Conservation (phyloP, 306 rosid genomes). For the Sicyos baderoa region DNA sequence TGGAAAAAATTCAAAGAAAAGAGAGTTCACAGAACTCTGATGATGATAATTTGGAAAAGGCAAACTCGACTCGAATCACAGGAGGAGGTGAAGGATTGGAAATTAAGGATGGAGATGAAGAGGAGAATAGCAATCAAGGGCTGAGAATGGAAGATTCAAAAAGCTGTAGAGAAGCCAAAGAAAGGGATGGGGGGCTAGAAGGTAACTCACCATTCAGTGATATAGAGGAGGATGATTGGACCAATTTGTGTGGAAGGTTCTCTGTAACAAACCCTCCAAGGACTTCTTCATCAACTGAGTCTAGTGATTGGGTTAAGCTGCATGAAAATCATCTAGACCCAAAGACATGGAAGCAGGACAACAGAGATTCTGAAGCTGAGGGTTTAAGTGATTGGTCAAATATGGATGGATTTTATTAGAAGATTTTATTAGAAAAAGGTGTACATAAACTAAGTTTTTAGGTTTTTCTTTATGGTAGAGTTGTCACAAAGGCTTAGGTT, state of each 20-base stretch:
- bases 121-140: conserved; percentile 33
- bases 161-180: conserved; percentile 28
- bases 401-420: conserved; percentile 57
- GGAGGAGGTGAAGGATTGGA: conserved; percentile 31
- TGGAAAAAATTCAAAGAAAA: conserved; percentile 44
- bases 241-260: conserved; percentile 40
- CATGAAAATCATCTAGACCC: conserved; percentile 33
- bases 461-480: not conserved
- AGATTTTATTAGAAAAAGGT: conserved; percentile 36
- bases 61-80: conserved; percentile 26
- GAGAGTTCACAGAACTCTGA: conserved; percentile 31
- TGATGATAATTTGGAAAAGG: conserved; percentile 24
- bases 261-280: conserved; percentile 24
- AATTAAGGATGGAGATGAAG: conserved; percentile 32
- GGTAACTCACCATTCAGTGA: conserved; percentile 82
- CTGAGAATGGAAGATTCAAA: conserved; percentile 40
- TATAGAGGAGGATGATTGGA: conserved; percentile 52
- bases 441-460: too few relatives aligned
- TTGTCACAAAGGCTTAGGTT: not conserved
- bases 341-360: conserved; percentile 25
- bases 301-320: conserved; percentile 78
- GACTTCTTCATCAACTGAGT: conserved; percentile 49
- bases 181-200: conserved; percentile 36
- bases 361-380: conserved; percentile 70
- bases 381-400: conserved; percentile 74